A percentile compares a stretch with the other conserved stretches of the same genome.
phyloP scores from a whole-genome alignment of 1,284 basidiomycete genomes.

The Earliella scabrosa region DNA sequence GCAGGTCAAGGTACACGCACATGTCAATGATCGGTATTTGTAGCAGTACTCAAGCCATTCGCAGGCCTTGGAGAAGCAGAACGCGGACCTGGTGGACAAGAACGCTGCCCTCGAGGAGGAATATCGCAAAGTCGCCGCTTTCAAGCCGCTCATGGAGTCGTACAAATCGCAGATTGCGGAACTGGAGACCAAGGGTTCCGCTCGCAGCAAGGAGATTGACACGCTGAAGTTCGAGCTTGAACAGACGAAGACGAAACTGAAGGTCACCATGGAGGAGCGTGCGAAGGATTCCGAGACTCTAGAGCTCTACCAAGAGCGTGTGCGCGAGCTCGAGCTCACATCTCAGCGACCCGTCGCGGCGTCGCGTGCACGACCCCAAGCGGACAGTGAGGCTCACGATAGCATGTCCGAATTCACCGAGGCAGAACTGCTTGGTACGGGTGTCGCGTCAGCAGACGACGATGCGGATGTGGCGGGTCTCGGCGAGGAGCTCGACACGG shows the following conservation, averaged over 20 bases:
- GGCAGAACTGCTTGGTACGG: slow-evolving; percentile 39
- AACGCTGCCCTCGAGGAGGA: slow-evolving; percentile 92
- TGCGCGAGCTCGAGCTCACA: slow-evolving; percentile 83
- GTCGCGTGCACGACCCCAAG: slow-evolving; percentile 25
- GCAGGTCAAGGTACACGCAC: slow-evolving; percentile 72
- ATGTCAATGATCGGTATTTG: no score
- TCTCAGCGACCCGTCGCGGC: slow-evolving; percentile 51
- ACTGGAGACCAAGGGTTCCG: slow-evolving; percentile 73
- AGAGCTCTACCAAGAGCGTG: slow-evolving; percentile 90
- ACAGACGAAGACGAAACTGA: slow-evolving; percentile 70
- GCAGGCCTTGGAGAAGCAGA: slow-evolving; percentile 90
- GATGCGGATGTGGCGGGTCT: slow-evolving; percentile 60
- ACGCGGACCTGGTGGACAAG: slow-evolving; percentile 88
- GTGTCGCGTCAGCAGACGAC: slow-evolving; percentile 41
- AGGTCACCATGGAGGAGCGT: slow-evolving; percentile 71
- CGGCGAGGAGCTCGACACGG: slow-evolving; percentile 85
- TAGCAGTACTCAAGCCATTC: not conserved
- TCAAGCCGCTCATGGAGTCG: slow-evolving; percentile 90
- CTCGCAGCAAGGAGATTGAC: slow-evolving; percentile 73
- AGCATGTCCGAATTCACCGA: slow-evolving; percentile 43
- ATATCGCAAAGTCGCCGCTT: slow-evolving; percentile 83
- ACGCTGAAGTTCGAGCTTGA: slow-evolving; percentile 79
- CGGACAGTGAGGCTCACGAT: slow-evolving; percentile 19
- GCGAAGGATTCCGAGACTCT: slow-evolving; percentile 84
- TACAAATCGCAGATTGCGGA: slow-evolving; percentile 89